Conservation (phyloP, 139 green algal genomes). For the Chlorella sp. region DNA sequence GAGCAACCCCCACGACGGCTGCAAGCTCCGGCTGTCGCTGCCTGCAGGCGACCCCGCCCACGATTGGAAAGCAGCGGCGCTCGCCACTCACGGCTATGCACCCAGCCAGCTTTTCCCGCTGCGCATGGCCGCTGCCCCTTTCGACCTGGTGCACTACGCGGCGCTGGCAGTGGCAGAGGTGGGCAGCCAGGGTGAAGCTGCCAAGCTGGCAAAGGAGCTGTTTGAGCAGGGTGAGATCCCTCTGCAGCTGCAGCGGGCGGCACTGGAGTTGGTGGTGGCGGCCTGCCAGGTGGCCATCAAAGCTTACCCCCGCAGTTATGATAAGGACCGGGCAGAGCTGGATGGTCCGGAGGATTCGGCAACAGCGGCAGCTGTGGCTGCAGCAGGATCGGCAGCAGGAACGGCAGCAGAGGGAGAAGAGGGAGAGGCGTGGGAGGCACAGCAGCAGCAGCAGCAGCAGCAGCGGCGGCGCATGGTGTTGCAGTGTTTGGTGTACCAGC, state of each 20-base stretch:
- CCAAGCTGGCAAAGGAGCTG: constrained; percentile 14
- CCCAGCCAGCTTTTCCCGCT: constrained; percentile 53
- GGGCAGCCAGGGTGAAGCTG: background rate
- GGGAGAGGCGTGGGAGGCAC: background rate
- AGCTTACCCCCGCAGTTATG: constrained; percentile 12
- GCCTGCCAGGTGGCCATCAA: constrained; percentile 30
- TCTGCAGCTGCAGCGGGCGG: constrained; percentile 3
- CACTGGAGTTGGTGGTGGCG: constrained; percentile 16
- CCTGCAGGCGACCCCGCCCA: background rate
- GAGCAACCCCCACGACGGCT: constrained; percentile 68
- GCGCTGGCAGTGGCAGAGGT: constrained; percentile 41
- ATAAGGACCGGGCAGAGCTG: constrained; percentile 27
- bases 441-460: background rate
- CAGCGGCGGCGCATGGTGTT: constrained; percentile 39
- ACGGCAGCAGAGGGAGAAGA: background rate
- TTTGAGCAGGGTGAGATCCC: constrained; percentile 2
- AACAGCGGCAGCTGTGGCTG: background rate
- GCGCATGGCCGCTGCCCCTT: constrained; percentile 49
- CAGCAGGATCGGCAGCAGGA: constrained; percentile 22
- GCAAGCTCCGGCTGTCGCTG: constrained; percentile 23
- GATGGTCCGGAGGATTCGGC: constrained; percentile 12
- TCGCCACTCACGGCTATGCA: constrained; percentile 28
- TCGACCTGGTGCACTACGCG: constrained; percentile 50
- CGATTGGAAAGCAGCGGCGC: constrained; percentile 52
- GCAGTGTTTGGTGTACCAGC: constrained; percentile 55